These are phyloP conservation scores for Neofusicoccum parvum DNA, from an alignment of 2,329 filamentous ascomycete genomes.

Conservation along the genomic window DNA sequence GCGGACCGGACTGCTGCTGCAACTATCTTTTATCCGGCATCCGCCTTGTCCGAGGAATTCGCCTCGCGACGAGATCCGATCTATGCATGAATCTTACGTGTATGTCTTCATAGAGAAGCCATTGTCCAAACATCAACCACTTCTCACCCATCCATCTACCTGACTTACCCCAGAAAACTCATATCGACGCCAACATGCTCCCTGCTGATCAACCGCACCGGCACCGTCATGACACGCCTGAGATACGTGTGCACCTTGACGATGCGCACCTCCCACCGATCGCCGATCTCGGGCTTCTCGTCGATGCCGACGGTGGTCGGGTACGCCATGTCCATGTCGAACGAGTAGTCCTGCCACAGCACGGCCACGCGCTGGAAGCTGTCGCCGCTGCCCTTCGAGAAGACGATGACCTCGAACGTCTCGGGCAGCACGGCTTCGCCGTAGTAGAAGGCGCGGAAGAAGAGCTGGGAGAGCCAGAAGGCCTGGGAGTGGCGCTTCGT, in stretches of 20 bases:
- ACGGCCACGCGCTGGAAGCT: not conserved
- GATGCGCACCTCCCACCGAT: constrained; percentile 51
- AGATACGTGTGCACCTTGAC: constrained; percentile 39
- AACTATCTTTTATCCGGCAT: no score
- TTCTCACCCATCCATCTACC: not conserved
- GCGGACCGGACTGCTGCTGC: no score
- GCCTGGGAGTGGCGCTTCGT: constrained; percentile 37
- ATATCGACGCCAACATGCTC: not conserved
- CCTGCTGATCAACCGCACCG: constrained; percentile 41
- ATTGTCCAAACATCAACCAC: not conserved
- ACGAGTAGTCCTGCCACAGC: constrained; percentile 2
- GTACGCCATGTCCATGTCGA: constrained; percentile 26
- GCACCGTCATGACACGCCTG: constrained; percentile 34
- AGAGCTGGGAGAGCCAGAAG: constrained; percentile 57
- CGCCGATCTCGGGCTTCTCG: constrained; percentile 37
- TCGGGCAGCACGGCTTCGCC: constrained; percentile 54
- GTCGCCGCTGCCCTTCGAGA: not conserved
- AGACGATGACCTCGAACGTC: constrained; percentile 43
- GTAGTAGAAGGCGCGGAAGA: constrained; percentile 62
- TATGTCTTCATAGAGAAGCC: no score
- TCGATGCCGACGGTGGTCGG: constrained; percentile 22
- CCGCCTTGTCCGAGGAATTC: no score
- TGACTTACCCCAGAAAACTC: no score
- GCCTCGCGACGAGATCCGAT: no score
- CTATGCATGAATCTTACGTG: no score